Conservation (phyloP, 2,329 filamentous ascomycete species). For the Pyrenochaeta sp. region DNA sequence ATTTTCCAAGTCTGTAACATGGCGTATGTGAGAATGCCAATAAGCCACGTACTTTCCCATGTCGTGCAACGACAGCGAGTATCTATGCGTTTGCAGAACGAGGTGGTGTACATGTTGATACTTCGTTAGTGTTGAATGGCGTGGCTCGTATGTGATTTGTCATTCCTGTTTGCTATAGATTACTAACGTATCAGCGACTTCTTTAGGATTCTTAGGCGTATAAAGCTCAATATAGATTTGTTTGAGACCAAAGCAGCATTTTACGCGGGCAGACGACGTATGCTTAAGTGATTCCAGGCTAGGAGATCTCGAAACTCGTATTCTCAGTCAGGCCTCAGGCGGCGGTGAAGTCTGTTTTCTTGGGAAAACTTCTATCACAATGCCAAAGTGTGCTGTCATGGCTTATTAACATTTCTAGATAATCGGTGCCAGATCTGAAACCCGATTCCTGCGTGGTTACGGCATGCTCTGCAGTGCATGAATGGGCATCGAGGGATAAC, state of each 20-base stretch:
- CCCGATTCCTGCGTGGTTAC: constrained; percentile 1
- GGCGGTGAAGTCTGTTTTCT: background rate
- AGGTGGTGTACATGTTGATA: no score
- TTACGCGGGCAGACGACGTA: no score
- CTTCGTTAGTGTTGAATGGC: no score
- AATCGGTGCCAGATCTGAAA: constrained; percentile 1
- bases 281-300: no score
- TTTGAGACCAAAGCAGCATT: background rate
- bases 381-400: background rate
- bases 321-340: background rate
- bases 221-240: no score
- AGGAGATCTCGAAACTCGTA: no score
- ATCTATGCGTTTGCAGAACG: no score
- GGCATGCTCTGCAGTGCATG: background rate
- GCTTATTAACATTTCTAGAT: no score
- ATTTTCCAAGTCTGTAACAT: background rate
- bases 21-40: constrained; percentile 1
- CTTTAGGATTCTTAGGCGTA: no score
- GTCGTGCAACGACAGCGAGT: background rate
- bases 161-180: background rate
- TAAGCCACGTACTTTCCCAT: background rate
- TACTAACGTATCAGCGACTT: background rate
- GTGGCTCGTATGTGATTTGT: no score
- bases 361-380: background rate
- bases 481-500: background rate